Evolutionary conservation across 1,284 basidiomycete species (phyloP), one percentile per base, ranked within the genome.

Genomic region (Trametes polyzona): DNA sequence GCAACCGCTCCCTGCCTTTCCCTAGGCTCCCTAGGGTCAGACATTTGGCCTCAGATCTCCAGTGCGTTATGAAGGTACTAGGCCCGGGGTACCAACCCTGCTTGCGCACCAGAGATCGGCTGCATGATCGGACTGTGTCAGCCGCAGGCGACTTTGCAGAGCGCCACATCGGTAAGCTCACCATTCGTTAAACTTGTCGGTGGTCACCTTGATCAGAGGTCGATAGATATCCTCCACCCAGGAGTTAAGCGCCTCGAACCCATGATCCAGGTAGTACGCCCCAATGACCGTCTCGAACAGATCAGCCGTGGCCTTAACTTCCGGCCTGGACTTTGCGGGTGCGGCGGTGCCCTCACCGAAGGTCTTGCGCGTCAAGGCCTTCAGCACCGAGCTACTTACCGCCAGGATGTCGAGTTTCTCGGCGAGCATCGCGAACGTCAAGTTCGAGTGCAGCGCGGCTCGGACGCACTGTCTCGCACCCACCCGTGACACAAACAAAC

Each of bases 271-370:
- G 58, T 68, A 71, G 43, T 71, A 70, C 16, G 67, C 66, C 16
- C 64, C 71, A 17, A 72, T 65, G 16, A 70, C 62, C n/a, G 70
- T 70, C 57, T 74, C 72, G 51, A 73, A 70, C 10, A 70, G 53
- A 44, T 73, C 72, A 12, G 70, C 72, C 11, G 67, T 70, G 10
- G 64, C 59, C 59, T 73, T 73, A 19, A 69, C 56, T 35, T 65
- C 27, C 12, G 36, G 32, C 44, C 51, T 57, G 2, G 59, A 36
- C 33, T 69, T 68, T 23, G 14, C 12, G 14, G 57, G 54, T 19
- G 63, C 65, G 4, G 33, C 37, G 16, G 55, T 55, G 6, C 65
- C 68, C 47, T 68, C 66, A 0, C 69, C 69, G 47, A 71, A 71
- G 2, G 65, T 67, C 47, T 54, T 57, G 11, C 40, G 37, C 10